Evolutionary conservation across 1,284 basidiomycete genomes (phyloP).

Genomic region (Malassezia globosa): DNA sequence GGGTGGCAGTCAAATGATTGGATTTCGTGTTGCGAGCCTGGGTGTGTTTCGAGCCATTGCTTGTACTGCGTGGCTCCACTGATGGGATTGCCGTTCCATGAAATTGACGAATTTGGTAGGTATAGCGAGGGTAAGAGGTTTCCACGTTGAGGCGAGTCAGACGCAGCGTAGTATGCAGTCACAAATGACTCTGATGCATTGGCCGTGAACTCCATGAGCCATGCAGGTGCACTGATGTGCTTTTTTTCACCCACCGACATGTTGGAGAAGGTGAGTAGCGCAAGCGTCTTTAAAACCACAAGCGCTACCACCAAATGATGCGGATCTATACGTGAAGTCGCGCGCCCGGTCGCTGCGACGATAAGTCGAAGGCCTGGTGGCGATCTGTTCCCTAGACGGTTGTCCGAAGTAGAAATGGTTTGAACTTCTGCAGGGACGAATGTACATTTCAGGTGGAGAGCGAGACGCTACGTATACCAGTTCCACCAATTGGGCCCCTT

Average conservation of each 20-base stretch:
- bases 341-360: too few species aligned
- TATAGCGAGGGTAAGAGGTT: conserved; percentile 40
- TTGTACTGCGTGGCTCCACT: conserved; percentile 32
- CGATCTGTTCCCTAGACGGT: too few species aligned
- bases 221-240: conserved; percentile 12
- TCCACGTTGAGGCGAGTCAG: conserved; percentile 38
- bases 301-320: too few species aligned
- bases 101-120: conserved; percentile 35
- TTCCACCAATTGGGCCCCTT: too few species aligned
- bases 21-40: conserved; percentile 42
- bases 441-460: too few species aligned
- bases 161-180: conserved; percentile 42
- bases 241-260: not conserved
- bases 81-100: conserved; percentile 45
- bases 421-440: too few species aligned
- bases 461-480: too few species aligned
- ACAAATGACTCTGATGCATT: conserved; percentile 44
- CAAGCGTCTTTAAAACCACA: too few species aligned
- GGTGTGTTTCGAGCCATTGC: conserved; percentile 37
- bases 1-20: conserved; percentile 41
- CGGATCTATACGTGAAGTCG: too few species aligned
- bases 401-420: too few species aligned
- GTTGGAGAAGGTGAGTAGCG: too few species aligned
- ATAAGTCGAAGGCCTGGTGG: too few species aligned
- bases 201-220: conserved; percentile 31